Base-by-base conservation (phyloP, 2,329 filamentous ascomycete genomes). In the Pseudocercospora macadamiae region DNA sequence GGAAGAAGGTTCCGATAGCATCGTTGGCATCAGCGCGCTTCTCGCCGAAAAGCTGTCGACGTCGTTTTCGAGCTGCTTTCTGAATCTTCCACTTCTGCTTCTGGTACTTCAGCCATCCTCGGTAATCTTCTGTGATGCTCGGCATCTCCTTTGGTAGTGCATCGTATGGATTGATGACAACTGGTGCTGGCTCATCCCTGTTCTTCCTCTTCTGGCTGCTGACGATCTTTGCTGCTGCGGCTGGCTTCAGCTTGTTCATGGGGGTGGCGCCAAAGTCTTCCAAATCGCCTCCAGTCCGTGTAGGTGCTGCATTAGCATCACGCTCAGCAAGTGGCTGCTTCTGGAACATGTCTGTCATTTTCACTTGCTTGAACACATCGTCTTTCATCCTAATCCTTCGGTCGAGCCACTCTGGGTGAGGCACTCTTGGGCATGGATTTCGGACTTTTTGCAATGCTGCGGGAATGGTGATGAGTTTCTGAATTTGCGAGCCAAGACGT, bases 21-120 rank as follows among this genome's bases (percentile, higher is more conserved):
- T 88, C 85, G 2, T 81, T 80, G 12, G 82, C 78, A 66, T 83
- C 79, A 49, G 80, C 81, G 9, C 87, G 84, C 57, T 89, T 88
- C 69, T 99, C 93, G 60, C 95, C 95, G 69, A 99, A 99, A 0
- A 99, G 80, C 73, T 99, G 95, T 49, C 93, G 86, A 64, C 96
- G 84, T 42, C 93, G 87, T 60, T 88, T 83, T 19, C 95, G 86
- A 30, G 93, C 92, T 73, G 96, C 89, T 71, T 92, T 96, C 73
- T 99, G 95, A 34, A 97, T 89, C 78, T 93, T 97, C 95, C 95
- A 99, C 76, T 99, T 99, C 77, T 93, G 86, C 76, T 99, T 99
- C 73, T 99, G 95, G 70, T 97, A 97, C 70, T 89, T 83, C 54
- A 99, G 75, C 80, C 96, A 99, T 0, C 86, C 91, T 16, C 86